Percentiles rank a stretch among this genome's conserved stretches.
Evolutionary conservation across 2,329 filamentous ascomycete genomes (phyloP).

Genomic region (Epichloe glyceriae): DNA sequence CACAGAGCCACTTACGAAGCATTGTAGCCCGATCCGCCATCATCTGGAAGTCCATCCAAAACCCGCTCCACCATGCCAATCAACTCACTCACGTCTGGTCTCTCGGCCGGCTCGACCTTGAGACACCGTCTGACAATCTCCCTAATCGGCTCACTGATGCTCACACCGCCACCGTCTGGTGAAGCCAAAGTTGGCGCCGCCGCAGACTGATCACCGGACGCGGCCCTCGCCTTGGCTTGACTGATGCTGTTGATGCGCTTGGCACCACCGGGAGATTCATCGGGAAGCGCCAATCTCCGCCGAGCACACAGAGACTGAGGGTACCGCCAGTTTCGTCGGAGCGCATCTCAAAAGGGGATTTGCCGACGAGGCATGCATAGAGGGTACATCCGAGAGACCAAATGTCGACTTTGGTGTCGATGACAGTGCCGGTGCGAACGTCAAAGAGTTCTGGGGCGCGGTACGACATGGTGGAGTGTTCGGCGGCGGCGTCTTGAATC

Average conservation of each 20-base stretch:
- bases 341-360: constrained; percentile 91
- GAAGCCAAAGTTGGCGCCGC: constrained; percentile 4
- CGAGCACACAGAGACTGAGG: constrained; percentile 80
- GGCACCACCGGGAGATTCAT: constrained; percentile 55
- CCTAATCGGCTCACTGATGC: constrained; percentile 71
- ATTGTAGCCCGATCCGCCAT: neutral
- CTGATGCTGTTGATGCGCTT: constrained; percentile 31
- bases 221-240: constrained; percentile 17
- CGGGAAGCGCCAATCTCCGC: constrained; percentile 93
- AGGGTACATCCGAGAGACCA: constrained; percentile 97
- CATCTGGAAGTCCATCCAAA: constrained; percentile 30
- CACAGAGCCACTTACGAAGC: neutral
- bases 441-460: constrained; percentile 96
- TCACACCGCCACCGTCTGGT: constrained; percentile 12
- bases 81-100: constrained; percentile 77
- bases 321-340: constrained; percentile 93
- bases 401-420: constrained; percentile 95
- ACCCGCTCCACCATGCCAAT: constrained; percentile 66
- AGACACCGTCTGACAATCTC: constrained; percentile 81
- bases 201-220: constrained; percentile 14
- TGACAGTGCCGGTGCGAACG: constrained; percentile 79
- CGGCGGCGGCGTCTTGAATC: constrained; percentile 86
- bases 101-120: constrained; percentile 71
- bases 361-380: constrained; percentile 91
- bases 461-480: constrained; percentile 98